phyloP scores from a whole-genome alignment of 225 moss, liverwort and hornwort genomes.

The Polytrichum commune region DNA sequence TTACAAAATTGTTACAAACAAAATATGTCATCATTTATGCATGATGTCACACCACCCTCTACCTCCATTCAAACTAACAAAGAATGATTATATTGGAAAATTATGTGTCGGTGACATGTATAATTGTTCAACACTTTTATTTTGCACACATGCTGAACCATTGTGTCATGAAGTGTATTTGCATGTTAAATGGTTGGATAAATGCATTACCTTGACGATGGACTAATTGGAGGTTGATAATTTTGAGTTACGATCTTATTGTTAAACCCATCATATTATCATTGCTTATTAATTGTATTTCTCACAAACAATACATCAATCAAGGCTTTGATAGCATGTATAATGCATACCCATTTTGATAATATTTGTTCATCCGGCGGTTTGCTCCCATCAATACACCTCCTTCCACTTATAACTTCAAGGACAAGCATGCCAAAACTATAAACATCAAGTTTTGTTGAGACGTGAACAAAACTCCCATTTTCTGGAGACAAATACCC shows the following conservation, averaged over 20 bases:
- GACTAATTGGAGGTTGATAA: neutral
- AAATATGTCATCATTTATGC: no score
- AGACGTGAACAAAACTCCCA: neutral
- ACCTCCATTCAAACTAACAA: no score
- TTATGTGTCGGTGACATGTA: no score
- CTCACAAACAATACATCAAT: neutral
- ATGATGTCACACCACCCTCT: no score
- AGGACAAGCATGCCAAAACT: conserved; percentile 10
- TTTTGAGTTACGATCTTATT: neutral
- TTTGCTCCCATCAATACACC: neutral
- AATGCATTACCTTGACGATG: neutral
- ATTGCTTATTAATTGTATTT: neutral
- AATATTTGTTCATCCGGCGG: neutral
- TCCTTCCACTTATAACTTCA: conserved; percentile 11
- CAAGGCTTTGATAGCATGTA: neutral
- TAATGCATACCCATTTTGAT: conserved; percentile 3
- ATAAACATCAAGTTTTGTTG: conserved; percentile 11
- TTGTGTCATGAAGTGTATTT: neutral
- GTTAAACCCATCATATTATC: no score
- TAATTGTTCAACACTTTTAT: no score
- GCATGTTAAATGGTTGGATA: neutral
- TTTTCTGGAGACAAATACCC: conserved; percentile 11
- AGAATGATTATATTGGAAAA: no score
- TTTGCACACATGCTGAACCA: neutral
- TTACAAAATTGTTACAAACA: no score